These are phyloP conservation scores for Amylocystis lapponica DNA, from an alignment of 768 basidiomycete species.

Conservation along the genomic window DNA sequence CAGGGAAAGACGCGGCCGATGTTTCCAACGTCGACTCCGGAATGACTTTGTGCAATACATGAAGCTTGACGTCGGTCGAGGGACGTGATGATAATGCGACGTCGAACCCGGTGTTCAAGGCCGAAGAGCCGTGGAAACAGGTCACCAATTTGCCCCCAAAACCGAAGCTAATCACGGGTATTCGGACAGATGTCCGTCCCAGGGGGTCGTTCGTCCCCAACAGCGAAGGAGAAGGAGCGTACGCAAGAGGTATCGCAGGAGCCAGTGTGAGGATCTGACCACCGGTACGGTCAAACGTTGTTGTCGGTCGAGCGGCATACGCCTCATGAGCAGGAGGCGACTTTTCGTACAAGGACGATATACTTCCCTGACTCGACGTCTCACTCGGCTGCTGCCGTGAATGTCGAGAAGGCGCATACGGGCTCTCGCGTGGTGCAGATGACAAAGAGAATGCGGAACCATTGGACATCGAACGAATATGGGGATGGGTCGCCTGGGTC, in stretches of 20 bases:
- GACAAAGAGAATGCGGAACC: conserved; percentile 34
- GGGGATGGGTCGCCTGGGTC: too few species aligned
- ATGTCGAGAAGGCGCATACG: conserved; percentile 32
- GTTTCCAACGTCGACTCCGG: conserved; percentile 57
- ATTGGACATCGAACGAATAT: conserved; percentile 38
- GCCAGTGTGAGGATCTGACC: conserved; percentile 20
- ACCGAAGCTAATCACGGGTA: conserved; percentile 84
- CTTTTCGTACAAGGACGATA: not conserved
- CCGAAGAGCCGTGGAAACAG: conserved; percentile 70
- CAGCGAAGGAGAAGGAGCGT: conserved; percentile 82
- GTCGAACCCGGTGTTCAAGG: conserved; percentile 69
- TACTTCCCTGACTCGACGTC: not conserved
- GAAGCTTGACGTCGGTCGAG: conserved; percentile 64
- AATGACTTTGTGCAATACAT: conserved; percentile 60
- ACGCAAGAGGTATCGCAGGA: conserved; percentile 43
- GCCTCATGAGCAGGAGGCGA: not conserved
- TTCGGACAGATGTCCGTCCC: conserved; percentile 62
- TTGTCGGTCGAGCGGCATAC: not conserved
- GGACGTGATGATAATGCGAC: conserved; percentile 68
- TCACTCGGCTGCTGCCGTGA: conserved; percentile 11
- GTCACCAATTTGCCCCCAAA: conserved; percentile 90
- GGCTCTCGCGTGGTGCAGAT: conserved; percentile 24
- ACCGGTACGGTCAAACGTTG: conserved; percentile 7
- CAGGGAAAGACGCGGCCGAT: conserved; percentile 65
- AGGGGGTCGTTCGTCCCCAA: conserved; percentile 80